Conservation (phyloP, 306 rosid species). For the Fragaria vesca region DNA sequence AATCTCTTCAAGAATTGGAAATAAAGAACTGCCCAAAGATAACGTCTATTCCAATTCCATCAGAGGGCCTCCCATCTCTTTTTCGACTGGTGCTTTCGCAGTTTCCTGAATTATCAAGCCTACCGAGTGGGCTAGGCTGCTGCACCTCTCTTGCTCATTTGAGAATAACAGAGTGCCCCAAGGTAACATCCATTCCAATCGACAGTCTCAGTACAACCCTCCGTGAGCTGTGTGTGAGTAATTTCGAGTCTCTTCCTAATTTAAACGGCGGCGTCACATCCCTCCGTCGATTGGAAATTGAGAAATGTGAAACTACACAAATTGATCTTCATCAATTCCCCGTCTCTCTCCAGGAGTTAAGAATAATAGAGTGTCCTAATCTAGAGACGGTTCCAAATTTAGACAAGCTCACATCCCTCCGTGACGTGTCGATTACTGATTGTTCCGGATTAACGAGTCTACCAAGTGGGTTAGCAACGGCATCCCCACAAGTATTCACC, state of each 20-base stretch:
- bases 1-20: not conserved
- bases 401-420: not conserved
- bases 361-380: not conserved
- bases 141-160: not conserved
- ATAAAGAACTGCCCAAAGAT: not conserved
- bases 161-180: not conserved
- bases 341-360: not conserved
- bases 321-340: not conserved
- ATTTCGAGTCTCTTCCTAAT: not conserved
- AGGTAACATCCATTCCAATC: not conserved
- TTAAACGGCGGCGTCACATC: not conserved
- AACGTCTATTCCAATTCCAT: not conserved
- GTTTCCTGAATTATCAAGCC: too few species aligned
- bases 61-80: not conserved
- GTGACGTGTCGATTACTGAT: not conserved
- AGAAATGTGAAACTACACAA: not conserved
- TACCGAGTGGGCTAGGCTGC: not conserved
- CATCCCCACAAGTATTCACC: not conserved
- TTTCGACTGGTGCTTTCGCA: accelerated
- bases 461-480: not conserved
- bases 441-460: not conserved
- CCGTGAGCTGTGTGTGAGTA: not conserved
- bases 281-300: accelerated
- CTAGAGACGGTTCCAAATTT: not conserved
- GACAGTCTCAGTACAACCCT: not conserved